phyloP scores from a whole-genome alignment of 148 eudicot genomes.

The Tetragonia tetragonoides region DNA sequence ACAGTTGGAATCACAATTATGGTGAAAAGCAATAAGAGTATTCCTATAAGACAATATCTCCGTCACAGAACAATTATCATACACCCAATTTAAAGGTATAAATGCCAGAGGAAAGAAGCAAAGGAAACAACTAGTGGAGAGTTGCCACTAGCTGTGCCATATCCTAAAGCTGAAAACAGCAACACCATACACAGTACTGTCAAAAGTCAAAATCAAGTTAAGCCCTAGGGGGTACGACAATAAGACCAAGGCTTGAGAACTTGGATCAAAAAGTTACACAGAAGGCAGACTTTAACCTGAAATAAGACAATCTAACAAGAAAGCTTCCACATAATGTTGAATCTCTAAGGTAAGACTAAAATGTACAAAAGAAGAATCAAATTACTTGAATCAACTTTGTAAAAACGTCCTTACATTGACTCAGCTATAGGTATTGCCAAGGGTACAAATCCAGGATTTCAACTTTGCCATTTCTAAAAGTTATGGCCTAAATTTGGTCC shows the following conservation, averaged over 20 bases:
- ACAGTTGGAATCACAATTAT: background rate
- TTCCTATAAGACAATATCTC: no score
- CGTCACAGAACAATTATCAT: no score
- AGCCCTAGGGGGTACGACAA: background rate
- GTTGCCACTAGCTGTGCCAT: background rate
- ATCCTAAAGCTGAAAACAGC: background rate
- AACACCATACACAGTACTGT: background rate
- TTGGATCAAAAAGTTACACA: no score
- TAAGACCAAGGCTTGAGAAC: no score
- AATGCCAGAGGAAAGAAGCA: no score
- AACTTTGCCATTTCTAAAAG: background rate
- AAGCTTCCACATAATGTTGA: background rate
- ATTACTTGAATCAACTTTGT: background rate
- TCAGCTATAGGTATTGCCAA: background rate
- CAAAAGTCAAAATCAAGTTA: background rate
- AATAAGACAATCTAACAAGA: no score
- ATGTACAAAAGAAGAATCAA: background rate
- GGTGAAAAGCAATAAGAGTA: no score
- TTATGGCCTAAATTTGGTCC: background rate
- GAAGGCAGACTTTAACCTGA: background rate
- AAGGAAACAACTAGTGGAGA: background rate
- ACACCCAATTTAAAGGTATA: background rate
- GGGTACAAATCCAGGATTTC: background rate
- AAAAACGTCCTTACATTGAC: background rate
- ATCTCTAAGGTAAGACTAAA: background rate